Percentiles rank a stretch among this genome's conserved stretches.
Evolutionary conservation across 805 yeast genomes (phyloP).

Genomic region (Cyberlindnera nakhonratchasimensis): DNA sequence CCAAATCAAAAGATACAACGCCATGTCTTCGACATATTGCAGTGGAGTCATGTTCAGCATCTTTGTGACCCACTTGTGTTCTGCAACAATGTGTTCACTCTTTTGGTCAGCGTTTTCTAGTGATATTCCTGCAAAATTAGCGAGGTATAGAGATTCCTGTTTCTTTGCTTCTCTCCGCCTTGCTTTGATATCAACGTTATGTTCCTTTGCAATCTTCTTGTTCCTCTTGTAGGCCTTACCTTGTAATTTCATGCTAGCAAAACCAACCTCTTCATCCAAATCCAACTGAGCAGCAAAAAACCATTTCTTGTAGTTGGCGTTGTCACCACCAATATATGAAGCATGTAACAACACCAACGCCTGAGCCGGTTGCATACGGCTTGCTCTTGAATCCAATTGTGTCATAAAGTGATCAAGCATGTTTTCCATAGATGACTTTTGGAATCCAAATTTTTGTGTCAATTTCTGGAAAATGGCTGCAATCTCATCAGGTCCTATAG

Average conservation of each 20-base stretch:
- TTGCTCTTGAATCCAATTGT: constrained; percentile 81
- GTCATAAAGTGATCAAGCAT: constrained; percentile 79
- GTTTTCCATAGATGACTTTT: constrained; percentile 69
- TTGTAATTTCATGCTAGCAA: constrained; percentile 49
- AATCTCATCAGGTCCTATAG: constrained; percentile 48
- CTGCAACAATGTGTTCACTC: constrained; percentile 45
- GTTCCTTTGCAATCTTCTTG: constrained; percentile 40
- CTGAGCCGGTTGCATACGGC: constrained; percentile 65
- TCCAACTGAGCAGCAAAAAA: constrained; percentile 82
- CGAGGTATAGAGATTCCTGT: constrained; percentile 48
- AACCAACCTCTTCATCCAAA: constrained; percentile 65
- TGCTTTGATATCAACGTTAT: constrained; percentile 33
- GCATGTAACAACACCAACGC: constrained; percentile 80
- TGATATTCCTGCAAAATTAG: constrained; percentile 44
- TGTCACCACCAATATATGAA: constrained; percentile 89
- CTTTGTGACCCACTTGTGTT: constrained; percentile 53
- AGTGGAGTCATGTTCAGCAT: constrained; percentile 46
- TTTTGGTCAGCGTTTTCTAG: not conserved
- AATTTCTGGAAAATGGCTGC: constrained; percentile 54
- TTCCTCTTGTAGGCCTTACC: constrained; percentile 44
- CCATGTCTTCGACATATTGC: constrained; percentile 59
- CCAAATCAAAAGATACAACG: constrained; percentile 76
- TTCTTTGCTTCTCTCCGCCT: constrained; percentile 38
- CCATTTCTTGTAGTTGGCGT: constrained; percentile 89
- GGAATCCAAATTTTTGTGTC: constrained; percentile 76